Conservation (phyloP, 768 basidiomycete genomes). For the Boletus fagicola region DNA sequence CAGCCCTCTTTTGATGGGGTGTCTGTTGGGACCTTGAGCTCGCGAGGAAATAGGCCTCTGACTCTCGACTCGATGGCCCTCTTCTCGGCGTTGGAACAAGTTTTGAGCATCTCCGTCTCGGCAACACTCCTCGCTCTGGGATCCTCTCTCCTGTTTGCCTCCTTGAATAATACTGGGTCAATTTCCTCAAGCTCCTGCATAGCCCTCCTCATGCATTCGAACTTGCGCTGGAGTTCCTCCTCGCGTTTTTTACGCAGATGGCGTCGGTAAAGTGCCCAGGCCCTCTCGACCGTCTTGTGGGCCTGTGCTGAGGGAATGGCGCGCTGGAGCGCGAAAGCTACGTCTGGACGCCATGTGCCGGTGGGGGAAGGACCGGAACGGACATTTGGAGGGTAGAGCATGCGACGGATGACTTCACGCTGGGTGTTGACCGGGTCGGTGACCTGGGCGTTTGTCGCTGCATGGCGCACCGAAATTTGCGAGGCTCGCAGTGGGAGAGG, state of each 20-base stretch:
- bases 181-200: constrained; percentile 73
- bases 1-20: constrained; percentile 80
- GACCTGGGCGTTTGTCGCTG: constrained; percentile 32
- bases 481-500: constrained; percentile 34
- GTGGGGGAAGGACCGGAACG: constrained; percentile 71
- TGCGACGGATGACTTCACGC: constrained; percentile 71
- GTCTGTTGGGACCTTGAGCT: constrained; percentile 81
- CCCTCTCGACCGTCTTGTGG: constrained; percentile 88
- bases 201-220: constrained; percentile 75
- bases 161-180: constrained; percentile 54
- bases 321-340: constrained; percentile 68
- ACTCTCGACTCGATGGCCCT: constrained; percentile 73
- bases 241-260: constrained; percentile 68
- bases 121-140: constrained; percentile 57
- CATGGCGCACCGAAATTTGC: constrained; percentile 42
- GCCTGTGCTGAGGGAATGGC: constrained; percentile 90
- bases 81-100: constrained; percentile 61
- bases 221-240: constrained; percentile 72
- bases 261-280: constrained; percentile 81
- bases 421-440: constrained; percentile 50
- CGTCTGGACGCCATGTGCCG: constrained; percentile 82
- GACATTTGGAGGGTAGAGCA: constrained; percentile 76
- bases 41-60: constrained; percentile 83
- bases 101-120: constrained; percentile 61
- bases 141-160: constrained; percentile 74